Conservation (phyloP, 768 basidiomycete genomes). For the Postia placenta region DNA sequence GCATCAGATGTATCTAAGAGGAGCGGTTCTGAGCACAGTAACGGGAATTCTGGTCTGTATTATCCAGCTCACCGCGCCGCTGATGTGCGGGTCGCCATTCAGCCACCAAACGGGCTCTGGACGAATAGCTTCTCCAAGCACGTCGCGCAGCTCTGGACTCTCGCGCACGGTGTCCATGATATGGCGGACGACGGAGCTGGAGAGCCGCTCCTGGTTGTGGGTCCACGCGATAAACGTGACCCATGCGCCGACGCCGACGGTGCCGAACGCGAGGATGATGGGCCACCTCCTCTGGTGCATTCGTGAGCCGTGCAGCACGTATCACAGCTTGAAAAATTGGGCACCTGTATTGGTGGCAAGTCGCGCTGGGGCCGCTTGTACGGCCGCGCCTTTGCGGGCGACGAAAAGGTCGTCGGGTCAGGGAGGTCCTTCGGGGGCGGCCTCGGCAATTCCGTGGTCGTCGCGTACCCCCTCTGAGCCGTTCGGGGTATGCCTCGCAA, state of each 20-base stretch:
- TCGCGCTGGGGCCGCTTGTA: slow-evolving; percentile 39
- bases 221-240: slow-evolving; percentile 61
- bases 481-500: background rate
- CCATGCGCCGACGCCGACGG: slow-evolving; percentile 58
- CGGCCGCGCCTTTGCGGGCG: slow-evolving; percentile 36
- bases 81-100: slow-evolving; percentile 69
- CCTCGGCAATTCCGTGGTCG: slow-evolving; percentile 8
- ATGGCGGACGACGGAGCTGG: slow-evolving; percentile 67
- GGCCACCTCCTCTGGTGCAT: slow-evolving; percentile 47
- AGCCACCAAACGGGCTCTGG: slow-evolving; percentile 68
- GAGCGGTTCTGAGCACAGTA: background rate
- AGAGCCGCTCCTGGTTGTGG: slow-evolving; percentile 72
- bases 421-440: slow-evolving; percentile 16
- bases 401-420: slow-evolving; percentile 34
- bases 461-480: background rate
- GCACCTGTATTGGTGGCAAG: slow-evolving; percentile 38
- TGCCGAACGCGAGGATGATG: slow-evolving; percentile 39
- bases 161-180: slow-evolving; percentile 56
- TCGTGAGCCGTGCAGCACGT: background rate
- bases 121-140: slow-evolving; percentile 60
- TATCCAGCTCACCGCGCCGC: slow-evolving; percentile 53
- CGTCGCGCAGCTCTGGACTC: slow-evolving; percentile 40
- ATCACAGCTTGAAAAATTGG: background rate
- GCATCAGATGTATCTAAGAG: slow-evolving; percentile 62
- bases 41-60: background rate